Percentiles rank a stretch among this genome's conserved stretches.
phyloP scores from a whole-genome alignment of 2,329 filamentous ascomycete genomes.

The Colletotrichum lupini region DNA sequence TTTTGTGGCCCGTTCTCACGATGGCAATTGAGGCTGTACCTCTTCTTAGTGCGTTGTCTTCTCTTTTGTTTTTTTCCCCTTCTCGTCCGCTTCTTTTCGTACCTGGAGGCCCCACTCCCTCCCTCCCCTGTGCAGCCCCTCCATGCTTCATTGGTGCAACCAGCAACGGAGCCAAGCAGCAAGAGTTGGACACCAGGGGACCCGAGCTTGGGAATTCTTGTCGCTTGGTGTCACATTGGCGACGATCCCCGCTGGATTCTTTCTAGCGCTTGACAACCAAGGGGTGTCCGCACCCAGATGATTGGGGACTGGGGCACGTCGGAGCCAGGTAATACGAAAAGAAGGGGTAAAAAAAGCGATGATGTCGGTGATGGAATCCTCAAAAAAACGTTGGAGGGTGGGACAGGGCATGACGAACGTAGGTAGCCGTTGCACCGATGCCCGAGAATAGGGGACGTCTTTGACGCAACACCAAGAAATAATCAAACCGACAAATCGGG shows the following conservation, averaged over 20 bases:
- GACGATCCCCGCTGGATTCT: conserved; percentile 33
- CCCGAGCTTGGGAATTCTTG: conserved; percentile 24
- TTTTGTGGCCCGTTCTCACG: conserved; percentile 26
- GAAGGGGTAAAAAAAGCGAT: conserved; percentile 26
- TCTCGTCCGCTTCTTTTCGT: conserved; percentile 23
- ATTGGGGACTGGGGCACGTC: conserved; percentile 14
- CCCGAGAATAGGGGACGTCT: conserved; percentile 9
- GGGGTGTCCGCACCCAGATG: conserved; percentile 26
- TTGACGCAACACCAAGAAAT: conserved; percentile 15
- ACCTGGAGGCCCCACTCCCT: conserved; percentile 27
- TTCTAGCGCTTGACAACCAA: conserved; percentile 35
- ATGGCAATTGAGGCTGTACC: conserved; percentile 36
- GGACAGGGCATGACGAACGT: conserved; percentile 24
- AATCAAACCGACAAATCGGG: neutral
- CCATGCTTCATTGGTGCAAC: conserved; percentile 27
- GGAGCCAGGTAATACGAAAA: conserved; percentile 35
- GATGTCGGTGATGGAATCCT: conserved; percentile 33
- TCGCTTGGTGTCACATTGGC: conserved; percentile 32
- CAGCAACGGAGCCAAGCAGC: conserved; percentile 33
- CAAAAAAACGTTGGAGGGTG: conserved; percentile 3
- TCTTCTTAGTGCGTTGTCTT: conserved; percentile 25
- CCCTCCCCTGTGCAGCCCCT: conserved; percentile 5
- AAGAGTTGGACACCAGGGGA: conserved; percentile 31
- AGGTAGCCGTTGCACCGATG: conserved; percentile 24
- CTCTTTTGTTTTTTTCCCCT: conserved; percentile 16